Base-by-base conservation (phyloP, 768 basidiomycete species). In the Serpula lacrymans region DNA sequence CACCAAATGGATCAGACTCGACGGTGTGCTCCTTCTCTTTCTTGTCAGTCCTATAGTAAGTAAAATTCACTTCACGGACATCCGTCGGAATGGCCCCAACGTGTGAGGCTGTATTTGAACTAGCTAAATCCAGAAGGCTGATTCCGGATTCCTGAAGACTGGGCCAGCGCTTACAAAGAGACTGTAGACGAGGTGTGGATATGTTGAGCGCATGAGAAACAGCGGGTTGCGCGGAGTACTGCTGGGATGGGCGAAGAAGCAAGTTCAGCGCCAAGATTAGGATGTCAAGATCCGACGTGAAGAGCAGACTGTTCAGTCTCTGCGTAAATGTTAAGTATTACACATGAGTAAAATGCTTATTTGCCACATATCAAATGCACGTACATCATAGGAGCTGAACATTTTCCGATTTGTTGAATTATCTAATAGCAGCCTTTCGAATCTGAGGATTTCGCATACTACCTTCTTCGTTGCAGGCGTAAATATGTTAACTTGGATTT, bases 361-460 rank as follows among this genome's bases (percentile, higher is more conserved):
- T 16, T 32, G 16, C 27, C 54, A 24, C 49, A 39, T 13, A 28
- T 34, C 36, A 36, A 23, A 17, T 24, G 39, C 34, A 70, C 92
- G 65, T 65, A 98, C 95, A 60, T 99, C 96, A 64, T 96, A 99
- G 4, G 92, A 95, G 45, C 79, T 83, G 66, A 85, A 99, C 43
- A 93, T 88, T 70, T 97, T 98, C 55, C 96, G 74, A 60, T 95
- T 98, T 28, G 96, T 99, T 34, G 93, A 95, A 62, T 97, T 96
- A 68, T 98, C 96, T 54, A 99, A 71, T 37, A 99, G 68, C 27
- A 98, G 66, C 47, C 88, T 77, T 68, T 92, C 82, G 49, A 99
- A 93, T 50, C 82, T 74, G 46, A 99, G 77, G 49, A 99, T 84
- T 58, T 87, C 83, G 47, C 82, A 78, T 10, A 97, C 59, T 3